phyloP scores from a whole-genome alignment of 2,329 filamentous ascomycete species.

The Curvularia hawaiiensis region DNA sequence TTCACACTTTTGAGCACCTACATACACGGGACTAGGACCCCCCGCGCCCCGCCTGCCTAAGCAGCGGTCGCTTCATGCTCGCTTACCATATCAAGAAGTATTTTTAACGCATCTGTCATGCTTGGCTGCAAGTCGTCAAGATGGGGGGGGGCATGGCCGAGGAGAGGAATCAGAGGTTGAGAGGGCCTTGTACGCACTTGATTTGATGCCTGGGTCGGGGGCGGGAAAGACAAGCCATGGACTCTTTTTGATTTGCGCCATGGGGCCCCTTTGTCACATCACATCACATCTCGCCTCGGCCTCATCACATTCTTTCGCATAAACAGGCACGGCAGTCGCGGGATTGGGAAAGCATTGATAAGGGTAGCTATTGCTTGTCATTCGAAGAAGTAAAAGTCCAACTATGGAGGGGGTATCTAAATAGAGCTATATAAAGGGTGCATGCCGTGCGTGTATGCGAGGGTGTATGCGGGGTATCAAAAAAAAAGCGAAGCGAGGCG shows the following conservation, averaged over 20 bases:
- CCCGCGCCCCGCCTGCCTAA: neutral
- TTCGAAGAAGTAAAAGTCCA: neutral
- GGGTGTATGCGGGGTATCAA: conserved; percentile 2
- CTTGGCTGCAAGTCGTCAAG: neutral
- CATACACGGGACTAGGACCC: neutral
- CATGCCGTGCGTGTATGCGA: neutral
- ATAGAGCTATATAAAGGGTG: conserved; percentile 22
- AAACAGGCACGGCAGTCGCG: neutral
- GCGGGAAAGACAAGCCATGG: neutral
- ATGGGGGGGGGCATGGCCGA: neutral
- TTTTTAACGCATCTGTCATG: neutral
- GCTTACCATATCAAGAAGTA: neutral
- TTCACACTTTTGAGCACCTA: neutral
- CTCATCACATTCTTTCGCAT: neutral
- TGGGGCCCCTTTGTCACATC: no score
- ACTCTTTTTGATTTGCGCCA: neutral
- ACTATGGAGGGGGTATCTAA: conserved; percentile 7
- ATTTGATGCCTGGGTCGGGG: neutral
- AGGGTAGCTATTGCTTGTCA: neutral
- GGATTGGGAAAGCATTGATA: neutral
- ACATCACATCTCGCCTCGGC: neutral
- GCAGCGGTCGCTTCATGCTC: no score
- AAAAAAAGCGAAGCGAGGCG: neutral
- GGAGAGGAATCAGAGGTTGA: no score
- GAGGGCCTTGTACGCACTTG: neutral